A percentile compares a stretch with the other conserved stretches of the same genome.
phyloP scores from a whole-genome alignment of 176 grass and related monocot species.

The Paspalum vaginatum region DNA sequence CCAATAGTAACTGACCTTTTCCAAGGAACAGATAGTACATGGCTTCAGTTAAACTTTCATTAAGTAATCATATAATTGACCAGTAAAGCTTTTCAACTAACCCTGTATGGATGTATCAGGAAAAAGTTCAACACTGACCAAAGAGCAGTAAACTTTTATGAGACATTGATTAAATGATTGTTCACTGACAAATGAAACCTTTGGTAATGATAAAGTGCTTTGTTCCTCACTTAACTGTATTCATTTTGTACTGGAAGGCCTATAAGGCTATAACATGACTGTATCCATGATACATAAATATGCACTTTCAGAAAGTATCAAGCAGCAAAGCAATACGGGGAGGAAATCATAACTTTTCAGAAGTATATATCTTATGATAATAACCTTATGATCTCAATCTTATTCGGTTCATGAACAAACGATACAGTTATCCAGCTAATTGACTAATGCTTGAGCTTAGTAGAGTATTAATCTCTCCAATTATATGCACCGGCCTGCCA shows the following conservation, averaged over 20 bases:
- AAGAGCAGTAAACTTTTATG: neutral
- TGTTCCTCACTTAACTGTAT: neutral
- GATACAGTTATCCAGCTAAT: conserved; percentile 46
- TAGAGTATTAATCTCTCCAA: conserved; percentile 88
- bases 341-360: conserved; percentile 12
- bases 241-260: neutral
- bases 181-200: neutral
- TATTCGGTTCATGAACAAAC: conserved; percentile 13
- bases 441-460: conserved; percentile 64
- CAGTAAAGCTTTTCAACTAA: neutral
- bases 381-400: conserved; percentile 14
- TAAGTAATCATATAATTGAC: neutral
- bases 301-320: neutral
- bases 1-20: no score
- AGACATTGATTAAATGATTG: neutral
- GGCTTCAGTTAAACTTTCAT: neutral
- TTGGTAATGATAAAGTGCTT: neutral
- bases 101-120: neutral
- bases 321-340: conserved; percentile 1
- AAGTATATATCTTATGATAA: conserved; percentile 31
- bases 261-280: neutral
- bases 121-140: neutral
- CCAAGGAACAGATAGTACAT: neutral
- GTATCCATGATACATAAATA: conserved; percentile 10
- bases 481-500: conserved; percentile 87